phyloP scores from a whole-genome alignment of 306 rosid genomes.

The Quercus cerris region DNA sequence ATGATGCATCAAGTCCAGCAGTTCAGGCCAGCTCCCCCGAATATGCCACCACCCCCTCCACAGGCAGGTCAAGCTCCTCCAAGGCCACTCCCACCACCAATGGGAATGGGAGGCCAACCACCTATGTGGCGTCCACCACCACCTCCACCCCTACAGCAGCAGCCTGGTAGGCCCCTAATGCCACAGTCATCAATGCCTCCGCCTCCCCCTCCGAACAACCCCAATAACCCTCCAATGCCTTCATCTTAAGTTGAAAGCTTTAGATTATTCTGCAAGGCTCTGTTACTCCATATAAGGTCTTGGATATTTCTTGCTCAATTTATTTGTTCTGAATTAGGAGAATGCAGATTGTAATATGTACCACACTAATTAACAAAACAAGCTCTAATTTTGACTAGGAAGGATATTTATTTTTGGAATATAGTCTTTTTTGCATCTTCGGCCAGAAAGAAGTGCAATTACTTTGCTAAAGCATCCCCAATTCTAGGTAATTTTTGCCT shows the following conservation, averaged over 20 bases:
- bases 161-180: slow-evolving; percentile 52
- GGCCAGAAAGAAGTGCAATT: background rate
- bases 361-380: background rate
- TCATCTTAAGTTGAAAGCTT: slow-evolving; percentile 36
- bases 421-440: background rate
- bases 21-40: slow-evolving; percentile 72
- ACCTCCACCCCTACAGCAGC: slow-evolving; percentile 61
- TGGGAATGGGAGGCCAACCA: slow-evolving; percentile 76
- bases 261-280: slow-evolving; percentile 12
- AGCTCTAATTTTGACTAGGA: background rate
- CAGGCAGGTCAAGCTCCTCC: slow-evolving; percentile 54
- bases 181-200: slow-evolving; percentile 65
- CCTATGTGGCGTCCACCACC: slow-evolving; percentile 80
- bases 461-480: background rate
- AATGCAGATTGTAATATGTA: slow-evolving; percentile 18
- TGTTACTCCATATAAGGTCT: background rate
- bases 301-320: slow-evolving; percentile 9
- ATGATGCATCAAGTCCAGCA: slow-evolving; percentile 78
- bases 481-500: background rate
- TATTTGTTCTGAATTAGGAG: slow-evolving; percentile 11
- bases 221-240: slow-evolving; percentile 40
- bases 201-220: slow-evolving; percentile 50
- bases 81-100: slow-evolving; percentile 84
- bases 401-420: background rate
- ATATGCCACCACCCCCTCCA: slow-evolving; percentile 80